phyloP scores from a whole-genome alignment of 164 flowering plant species.

The Buxus sempervirens region DNA sequence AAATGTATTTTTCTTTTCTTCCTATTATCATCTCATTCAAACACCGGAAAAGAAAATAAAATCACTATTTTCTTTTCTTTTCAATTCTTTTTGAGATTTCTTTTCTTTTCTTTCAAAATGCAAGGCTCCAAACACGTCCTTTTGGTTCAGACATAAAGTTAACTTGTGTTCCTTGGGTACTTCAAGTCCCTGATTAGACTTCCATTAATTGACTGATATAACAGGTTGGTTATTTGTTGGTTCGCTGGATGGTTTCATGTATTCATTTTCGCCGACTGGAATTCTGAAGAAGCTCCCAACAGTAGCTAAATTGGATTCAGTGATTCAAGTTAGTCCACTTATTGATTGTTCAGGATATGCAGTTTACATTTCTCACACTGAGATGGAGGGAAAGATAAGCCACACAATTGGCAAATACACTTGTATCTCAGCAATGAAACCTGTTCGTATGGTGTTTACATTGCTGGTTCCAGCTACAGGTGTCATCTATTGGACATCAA shows the following conservation, averaged over 20 bases:
- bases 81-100: no score
- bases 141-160: not conserved
- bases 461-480: conserved; percentile 72
- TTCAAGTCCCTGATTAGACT: not conserved
- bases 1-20: no score
- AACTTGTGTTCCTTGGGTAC: not conserved
- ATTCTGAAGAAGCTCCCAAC: conserved; percentile 48
- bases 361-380: conserved; percentile 66
- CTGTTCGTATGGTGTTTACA: conserved; percentile 44
- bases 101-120: no score
- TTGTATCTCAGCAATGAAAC: conserved; percentile 59
- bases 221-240: conserved; percentile 89
- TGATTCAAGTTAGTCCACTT: conserved; percentile 71
- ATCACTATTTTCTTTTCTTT: no score
- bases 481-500: conserved; percentile 55
- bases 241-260: conserved; percentile 80
- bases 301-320: conserved; percentile 33
- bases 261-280: conserved; percentile 78
- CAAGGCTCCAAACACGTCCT: no score
- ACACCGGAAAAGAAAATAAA: no score
- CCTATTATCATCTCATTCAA: no score
- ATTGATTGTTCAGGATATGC: conserved; percentile 89
- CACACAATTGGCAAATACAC: conserved; percentile 43
- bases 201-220: not conserved
- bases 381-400: conserved; percentile 53